Conservation (phyloP, 2,329 filamentous ascomycete genomes). For the Westerdykella sp. region DNA sequence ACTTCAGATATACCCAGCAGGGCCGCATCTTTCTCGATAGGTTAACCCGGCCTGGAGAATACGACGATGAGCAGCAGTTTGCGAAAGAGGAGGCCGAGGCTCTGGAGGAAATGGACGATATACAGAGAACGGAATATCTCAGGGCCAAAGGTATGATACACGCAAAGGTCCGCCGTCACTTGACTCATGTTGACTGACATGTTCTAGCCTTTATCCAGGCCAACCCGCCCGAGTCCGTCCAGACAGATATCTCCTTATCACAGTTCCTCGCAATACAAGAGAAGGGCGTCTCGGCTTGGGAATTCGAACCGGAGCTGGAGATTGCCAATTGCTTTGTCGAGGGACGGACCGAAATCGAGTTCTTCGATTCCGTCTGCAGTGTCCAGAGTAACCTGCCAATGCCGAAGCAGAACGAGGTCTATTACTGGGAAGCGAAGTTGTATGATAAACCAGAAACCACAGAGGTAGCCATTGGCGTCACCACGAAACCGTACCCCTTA, state of each 20-base stretch:
- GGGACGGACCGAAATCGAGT: constrained; percentile 92
- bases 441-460: constrained; percentile 94
- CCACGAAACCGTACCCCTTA: constrained; percentile 92
- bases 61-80: constrained; percentile 95
- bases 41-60: constrained; percentile 88
- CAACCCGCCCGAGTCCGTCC: constrained; percentile 89
- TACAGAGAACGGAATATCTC: constrained; percentile 82
- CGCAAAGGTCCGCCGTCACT: background rate
- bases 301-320: constrained; percentile 97
- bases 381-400: constrained; percentile 95
- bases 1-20: constrained; percentile 82
- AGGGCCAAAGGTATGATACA: constrained; percentile 75
- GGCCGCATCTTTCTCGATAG: constrained; percentile 91
- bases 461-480: constrained; percentile 83
- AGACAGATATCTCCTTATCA: constrained; percentile 94
- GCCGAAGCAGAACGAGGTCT: constrained; percentile 97
- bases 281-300: constrained; percentile 99
- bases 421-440: constrained; percentile 99
- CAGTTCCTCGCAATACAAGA: constrained; percentile 98
- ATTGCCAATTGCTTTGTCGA: constrained; percentile 99
- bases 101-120: constrained; percentile 89
- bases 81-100: constrained; percentile 90
- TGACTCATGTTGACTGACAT: constrained; percentile 8
- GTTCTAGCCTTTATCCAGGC: constrained; percentile 78
- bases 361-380: constrained; percentile 96